phyloP scores from a whole-genome alignment of 2,329 filamentous ascomycete genomes.

The Fusarium verrucosum region DNA sequence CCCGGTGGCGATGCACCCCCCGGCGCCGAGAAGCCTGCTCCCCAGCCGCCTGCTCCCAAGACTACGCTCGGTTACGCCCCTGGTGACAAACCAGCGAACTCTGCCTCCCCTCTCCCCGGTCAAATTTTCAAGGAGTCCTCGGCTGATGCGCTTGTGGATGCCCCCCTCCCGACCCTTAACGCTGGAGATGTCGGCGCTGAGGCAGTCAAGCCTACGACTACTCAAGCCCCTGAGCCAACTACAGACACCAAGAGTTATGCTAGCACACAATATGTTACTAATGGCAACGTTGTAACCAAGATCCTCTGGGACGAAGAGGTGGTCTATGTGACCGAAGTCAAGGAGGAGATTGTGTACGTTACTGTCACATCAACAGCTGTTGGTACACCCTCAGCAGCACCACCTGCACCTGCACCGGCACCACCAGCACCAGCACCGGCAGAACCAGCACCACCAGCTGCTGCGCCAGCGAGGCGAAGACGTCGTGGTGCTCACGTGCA shows the following conservation, averaged over 20 bases:
- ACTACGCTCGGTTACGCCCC: slow-evolving; percentile 51
- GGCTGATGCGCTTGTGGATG: slow-evolving; percentile 24
- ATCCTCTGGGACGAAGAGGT: slow-evolving; percentile 66
- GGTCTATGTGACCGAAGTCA: slow-evolving; percentile 61
- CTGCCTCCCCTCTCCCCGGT: slow-evolving; percentile 52
- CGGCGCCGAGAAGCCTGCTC: slow-evolving; percentile 20
- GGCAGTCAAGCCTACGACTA: slow-evolving; percentile 36
- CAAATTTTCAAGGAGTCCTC: slow-evolving; percentile 54
- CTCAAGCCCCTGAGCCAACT: slow-evolving; percentile 42
- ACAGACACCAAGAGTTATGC: slow-evolving; percentile 51
- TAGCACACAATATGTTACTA: slow-evolving; percentile 64
- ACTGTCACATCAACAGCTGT: slow-evolving; percentile 48
- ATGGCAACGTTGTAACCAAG: slow-evolving; percentile 61
- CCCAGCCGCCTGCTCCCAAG: slow-evolving; percentile 16
- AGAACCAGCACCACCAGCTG: slow-evolving; percentile 14
- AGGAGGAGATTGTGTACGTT: slow-evolving; percentile 54
- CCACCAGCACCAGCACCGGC: neutral
- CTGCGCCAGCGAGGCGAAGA: slow-evolving; percentile 25
- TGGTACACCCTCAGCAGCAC: slow-evolving; percentile 23
- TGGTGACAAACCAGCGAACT: slow-evolving; percentile 47
- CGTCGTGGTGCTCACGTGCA: slow-evolving; percentile 51
- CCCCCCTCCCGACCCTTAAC: slow-evolving; percentile 16
- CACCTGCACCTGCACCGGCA: neutral
- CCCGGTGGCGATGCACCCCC: slow-evolving; percentile 69
- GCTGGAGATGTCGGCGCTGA: slow-evolving; percentile 10